Evolutionary conservation across 2,329 filamentous ascomycete species (phyloP).

Genomic region (Cordyceps militaris): DNA sequence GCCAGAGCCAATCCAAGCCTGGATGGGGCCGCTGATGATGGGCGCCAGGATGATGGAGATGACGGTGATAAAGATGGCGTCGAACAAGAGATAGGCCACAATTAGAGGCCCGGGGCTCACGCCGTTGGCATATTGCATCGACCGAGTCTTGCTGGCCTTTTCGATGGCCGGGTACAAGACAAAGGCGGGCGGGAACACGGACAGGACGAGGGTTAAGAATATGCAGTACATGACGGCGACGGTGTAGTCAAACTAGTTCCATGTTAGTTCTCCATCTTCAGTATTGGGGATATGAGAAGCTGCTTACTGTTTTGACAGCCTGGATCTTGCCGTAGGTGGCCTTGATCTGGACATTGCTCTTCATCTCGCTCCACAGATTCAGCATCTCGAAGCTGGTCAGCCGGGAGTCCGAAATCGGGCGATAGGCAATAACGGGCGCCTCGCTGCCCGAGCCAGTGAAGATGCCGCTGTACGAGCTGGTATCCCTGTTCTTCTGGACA

Average conservation of each 20-base stretch:
- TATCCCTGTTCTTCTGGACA: background rate
- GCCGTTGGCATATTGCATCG: constrained; percentile 80
- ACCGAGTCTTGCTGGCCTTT: constrained; percentile 65
- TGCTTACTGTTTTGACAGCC: background rate
- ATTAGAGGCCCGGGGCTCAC: constrained; percentile 70
- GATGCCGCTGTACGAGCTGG: background rate
- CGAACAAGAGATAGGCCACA: constrained; percentile 70
- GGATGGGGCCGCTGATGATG: constrained; percentile 4
- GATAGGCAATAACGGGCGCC: background rate
- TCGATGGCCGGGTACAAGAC: constrained; percentile 76
- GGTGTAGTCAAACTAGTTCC: constrained; percentile 14
- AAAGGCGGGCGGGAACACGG: constrained; percentile 58
- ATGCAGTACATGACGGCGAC: constrained; percentile 45
- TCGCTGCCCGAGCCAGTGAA: background rate
- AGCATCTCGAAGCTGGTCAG: background rate
- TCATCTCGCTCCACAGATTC: constrained; percentile 7
- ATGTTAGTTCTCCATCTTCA: background rate
- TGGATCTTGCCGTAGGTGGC: background rate
- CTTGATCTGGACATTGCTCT: background rate
- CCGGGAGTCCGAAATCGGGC: background rate
- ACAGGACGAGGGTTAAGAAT: constrained; percentile 64
- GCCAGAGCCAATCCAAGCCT: constrained; percentile 58
- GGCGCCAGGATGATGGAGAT: constrained; percentile 53
- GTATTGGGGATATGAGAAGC: no score
- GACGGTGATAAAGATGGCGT: constrained; percentile 61